Evolutionary conservation across 805 yeast species (phyloP).

Genomic region (Wickerhamomyces hampshirensis): DNA sequence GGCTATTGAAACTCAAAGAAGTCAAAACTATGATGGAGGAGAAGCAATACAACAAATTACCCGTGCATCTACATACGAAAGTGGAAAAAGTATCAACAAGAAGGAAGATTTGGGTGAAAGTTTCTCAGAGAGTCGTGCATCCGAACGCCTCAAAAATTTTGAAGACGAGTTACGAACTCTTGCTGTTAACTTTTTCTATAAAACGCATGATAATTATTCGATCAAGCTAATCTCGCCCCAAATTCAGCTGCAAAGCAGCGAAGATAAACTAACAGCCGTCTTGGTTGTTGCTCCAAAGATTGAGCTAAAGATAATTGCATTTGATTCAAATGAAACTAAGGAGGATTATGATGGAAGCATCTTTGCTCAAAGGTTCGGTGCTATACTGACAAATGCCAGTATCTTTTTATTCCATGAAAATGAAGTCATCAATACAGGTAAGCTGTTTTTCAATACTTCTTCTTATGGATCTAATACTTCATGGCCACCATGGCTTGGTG

Average conservation of each 20-base stretch:
- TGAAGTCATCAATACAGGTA: conserved; percentile 37
- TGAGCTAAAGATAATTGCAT: conserved; percentile 62
- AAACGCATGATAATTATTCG: conserved; percentile 49
- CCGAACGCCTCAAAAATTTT: conserved; percentile 39
- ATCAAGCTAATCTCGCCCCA: conserved; percentile 77
- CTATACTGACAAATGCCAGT: conserved; percentile 63
- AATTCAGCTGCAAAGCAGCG: conserved; percentile 58
- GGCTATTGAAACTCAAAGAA: conserved; percentile 35
- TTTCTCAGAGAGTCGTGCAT: conserved; percentile 12
- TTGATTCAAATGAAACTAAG: conserved; percentile 43
- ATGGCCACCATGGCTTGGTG: conserved; percentile 93
- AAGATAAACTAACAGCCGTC: conserved; percentile 52
- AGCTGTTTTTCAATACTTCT: conserved; percentile 38
- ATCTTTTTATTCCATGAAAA: conserved; percentile 60
- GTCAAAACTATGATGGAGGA: conserved; percentile 10
- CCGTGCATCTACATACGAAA: conserved; percentile 18
- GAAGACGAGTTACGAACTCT: conserved; percentile 44
- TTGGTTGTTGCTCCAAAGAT: conserved; percentile 71
- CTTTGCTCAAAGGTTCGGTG: conserved; percentile 66
- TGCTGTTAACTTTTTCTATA: conserved; percentile 33
- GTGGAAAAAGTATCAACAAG: conserved; percentile 6
- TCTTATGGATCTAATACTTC: conserved; percentile 56
- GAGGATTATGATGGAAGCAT: conserved; percentile 40
- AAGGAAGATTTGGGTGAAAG: conserved; percentile 6
- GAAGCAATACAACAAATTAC: conserved; percentile 10